A percentile compares a stretch with the other conserved stretches of the same genome.
These are phyloP conservation scores for Boletus reticulatus DNA, from an alignment of 768 basidiomycete genomes.

Conservation along the genomic window DNA sequence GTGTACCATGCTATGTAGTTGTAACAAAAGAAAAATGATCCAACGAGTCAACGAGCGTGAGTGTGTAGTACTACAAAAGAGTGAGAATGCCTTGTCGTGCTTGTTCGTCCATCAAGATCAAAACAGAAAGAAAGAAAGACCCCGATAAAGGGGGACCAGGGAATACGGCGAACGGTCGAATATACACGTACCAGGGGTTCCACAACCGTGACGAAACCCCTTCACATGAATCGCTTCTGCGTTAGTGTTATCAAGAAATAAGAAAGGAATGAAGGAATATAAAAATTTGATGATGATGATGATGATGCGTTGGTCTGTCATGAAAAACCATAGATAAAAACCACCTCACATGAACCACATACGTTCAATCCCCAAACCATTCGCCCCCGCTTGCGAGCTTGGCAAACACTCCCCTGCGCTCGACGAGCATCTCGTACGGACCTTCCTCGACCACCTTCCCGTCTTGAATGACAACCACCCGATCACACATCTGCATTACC, in stretches of 20 bases:
- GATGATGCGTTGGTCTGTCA: not conserved
- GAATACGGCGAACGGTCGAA: constrained; percentile 20
- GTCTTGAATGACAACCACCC: constrained; percentile 77
- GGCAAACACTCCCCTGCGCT: constrained; percentile 68
- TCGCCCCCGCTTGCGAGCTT: constrained; percentile 78
- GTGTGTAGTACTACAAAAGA: constrained; percentile 20
- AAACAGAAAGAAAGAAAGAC: not conserved
- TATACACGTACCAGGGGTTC: constrained; percentile 5
- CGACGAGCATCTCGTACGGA: constrained; percentile 67
- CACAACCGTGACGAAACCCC: not conserved
- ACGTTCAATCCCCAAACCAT: constrained; percentile 40
- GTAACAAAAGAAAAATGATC: too few species aligned
- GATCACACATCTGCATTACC: constrained; percentile 91
- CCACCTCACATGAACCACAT: too few species aligned
- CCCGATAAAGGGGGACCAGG: not conserved
- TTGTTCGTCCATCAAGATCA: not conserved
- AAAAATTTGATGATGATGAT: not conserved
- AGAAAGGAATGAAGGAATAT: not conserved
- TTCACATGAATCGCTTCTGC: not conserved
- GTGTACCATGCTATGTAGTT: too few species aligned
- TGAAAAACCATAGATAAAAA: too few species aligned
- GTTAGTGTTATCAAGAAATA: not conserved
- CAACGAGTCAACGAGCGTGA: constrained; percentile 17
- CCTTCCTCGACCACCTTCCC: constrained; percentile 81
- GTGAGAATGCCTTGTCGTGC: constrained; percentile 15